Evolutionary conservation across 306 rosid genomes (phyloP).

Genomic region (Vicia sativa): DNA sequence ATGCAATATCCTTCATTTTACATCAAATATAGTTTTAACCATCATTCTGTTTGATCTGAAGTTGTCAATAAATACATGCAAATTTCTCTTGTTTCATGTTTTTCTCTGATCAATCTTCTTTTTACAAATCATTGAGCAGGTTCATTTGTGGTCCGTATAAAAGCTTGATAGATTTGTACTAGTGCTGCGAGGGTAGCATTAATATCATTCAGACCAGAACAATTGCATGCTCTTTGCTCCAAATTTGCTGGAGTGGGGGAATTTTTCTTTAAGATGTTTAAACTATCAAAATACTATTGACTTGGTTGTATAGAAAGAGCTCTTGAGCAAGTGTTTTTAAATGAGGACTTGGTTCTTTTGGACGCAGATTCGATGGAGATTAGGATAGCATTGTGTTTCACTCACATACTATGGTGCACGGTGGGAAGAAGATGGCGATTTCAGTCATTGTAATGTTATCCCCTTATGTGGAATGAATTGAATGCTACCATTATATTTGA

Average conservation of each 20-base stretch:
- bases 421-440: slow-evolving; percentile 27
- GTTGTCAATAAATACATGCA: not conserved
- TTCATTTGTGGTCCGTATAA: slow-evolving; percentile 91
- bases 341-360: slow-evolving; percentile 28
- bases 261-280: slow-evolving; percentile 19
- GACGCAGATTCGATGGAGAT: slow-evolving; percentile 29
- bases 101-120: slow-evolving; percentile 20
- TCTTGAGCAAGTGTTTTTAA: slow-evolving; percentile 28
- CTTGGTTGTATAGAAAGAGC: slow-evolving; percentile 41
- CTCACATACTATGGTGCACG: slow-evolving; percentile 7
- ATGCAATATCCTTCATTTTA: slow-evolving; percentile 25
- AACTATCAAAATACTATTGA: slow-evolving; percentile 34
- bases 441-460: slow-evolving; percentile 30
- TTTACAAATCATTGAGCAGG: slow-evolving; percentile 54
- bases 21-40: slow-evolving; percentile 17
- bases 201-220: slow-evolving; percentile 34
- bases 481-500: slow-evolving; percentile 24
- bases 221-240: slow-evolving; percentile 20
- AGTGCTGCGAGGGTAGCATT: slow-evolving; percentile 33
- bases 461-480: slow-evolving; percentile 38
- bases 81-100: slow-evolving; percentile 15
- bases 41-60: slow-evolving; percentile 9
- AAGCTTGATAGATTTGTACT: slow-evolving; percentile 55
- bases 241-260: slow-evolving; percentile 32
- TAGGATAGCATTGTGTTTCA: slow-evolving; percentile 8